Conservation (phyloP, 202 grass and related monocot genomes). For the Digitaria exilis region DNA sequence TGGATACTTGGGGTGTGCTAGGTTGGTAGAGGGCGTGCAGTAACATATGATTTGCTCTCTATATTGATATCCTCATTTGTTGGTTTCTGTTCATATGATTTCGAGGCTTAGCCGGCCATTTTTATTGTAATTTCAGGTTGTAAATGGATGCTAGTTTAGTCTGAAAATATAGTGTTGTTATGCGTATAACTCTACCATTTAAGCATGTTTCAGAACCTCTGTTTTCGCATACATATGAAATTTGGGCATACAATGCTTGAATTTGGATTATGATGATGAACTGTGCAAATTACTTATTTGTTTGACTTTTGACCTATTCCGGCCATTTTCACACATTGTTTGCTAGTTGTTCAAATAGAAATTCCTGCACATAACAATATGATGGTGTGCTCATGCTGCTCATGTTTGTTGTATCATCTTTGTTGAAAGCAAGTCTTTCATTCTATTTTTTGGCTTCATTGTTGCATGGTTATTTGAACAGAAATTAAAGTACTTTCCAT, state of each 20-base stretch:
- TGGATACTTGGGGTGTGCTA: background rate
- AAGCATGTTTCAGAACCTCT: background rate
- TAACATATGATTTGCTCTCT: background rate
- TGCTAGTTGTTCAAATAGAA: background rate
- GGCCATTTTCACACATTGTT: background rate
- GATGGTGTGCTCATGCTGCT: background rate
- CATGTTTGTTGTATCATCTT: background rate
- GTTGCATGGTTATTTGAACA: background rate
- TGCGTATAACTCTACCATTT: background rate
- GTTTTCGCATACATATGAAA: too few relatives aligned
- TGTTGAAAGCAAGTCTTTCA: background rate
- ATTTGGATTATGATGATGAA: background rate
- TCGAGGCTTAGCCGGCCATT: background rate
- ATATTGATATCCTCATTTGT: fast-evolving
- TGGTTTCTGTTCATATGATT: background rate
- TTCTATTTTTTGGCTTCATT: background rate
- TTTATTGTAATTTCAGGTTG: background rate
- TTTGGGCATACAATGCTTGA: background rate
- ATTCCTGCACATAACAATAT: background rate
- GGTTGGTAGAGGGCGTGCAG: background rate
- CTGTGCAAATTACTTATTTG: background rate
- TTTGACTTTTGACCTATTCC: too few relatives aligned
- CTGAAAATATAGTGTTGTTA: background rate
- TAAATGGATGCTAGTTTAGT: background rate
- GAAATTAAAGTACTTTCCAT: background rate